Evolutionary conservation across 176 grass and related monocot genomes (phyloP).

Genomic region (Phyllostachys edulis): DNA sequence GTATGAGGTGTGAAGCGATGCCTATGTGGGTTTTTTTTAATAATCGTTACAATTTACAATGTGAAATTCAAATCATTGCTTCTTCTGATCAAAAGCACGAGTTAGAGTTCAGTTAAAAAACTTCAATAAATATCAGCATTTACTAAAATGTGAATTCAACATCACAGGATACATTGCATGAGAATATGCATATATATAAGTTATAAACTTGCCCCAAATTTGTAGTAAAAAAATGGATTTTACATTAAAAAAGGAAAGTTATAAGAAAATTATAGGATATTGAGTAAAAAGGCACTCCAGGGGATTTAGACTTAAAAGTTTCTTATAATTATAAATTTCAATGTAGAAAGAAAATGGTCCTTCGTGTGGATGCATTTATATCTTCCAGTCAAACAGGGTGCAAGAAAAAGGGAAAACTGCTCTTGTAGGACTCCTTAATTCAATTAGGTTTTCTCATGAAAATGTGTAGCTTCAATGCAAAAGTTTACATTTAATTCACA

Average conservation of each 20-base stretch:
- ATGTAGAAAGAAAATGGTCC: neutral
- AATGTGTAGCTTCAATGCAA: neutral
- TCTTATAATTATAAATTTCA: neutral
- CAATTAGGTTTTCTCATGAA: neutral
- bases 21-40: neutral
- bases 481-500: conserved; percentile 1
- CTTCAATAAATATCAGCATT: neutral
- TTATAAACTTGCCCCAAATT: neutral
- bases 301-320: neutral
- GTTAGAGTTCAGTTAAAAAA: neutral
- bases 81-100: neutral
- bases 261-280: neutral
- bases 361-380: neutral
- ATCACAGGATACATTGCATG: neutral
- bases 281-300: neutral
- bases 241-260: neutral
- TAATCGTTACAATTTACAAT: neutral
- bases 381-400: neutral
- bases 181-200: neutral
- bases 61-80: neutral
- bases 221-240: neutral
- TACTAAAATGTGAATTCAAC: neutral
- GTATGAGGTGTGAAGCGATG: neutral
- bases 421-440: neutral
- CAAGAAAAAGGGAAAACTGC: neutral